Base-by-base conservation (phyloP, 495 filamentous ascomycete genomes). In the Neurospora sp. region DNA sequence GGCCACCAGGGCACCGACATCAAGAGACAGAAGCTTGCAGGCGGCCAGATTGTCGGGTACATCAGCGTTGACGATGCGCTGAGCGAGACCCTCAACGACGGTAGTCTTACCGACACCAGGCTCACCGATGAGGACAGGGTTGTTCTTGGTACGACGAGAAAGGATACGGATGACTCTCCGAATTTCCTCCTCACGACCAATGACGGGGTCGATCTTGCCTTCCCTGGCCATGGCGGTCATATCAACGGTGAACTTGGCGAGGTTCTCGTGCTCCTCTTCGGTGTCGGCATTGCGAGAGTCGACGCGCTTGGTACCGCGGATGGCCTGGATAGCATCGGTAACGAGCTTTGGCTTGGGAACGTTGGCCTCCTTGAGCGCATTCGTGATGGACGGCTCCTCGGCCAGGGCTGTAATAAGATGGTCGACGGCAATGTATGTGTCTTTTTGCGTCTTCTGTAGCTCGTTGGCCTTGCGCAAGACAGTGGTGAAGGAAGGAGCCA, bases 101-200 rank as follows among this genome's bases (percentile, higher is more conserved):
- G 96, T 98, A 14, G 96, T 99, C 85, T 99, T 99, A 75, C 96
- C 96, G 17, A 99, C 96, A 90, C 96, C 96, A 9, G 96, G 96
- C 80, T 98, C 96, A 81, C 96, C 96, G 72, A 89, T 88, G 73
- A 99, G 87, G 17, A 98, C 96, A 4, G 96, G 96, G 79, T 99
- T 99, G 85, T 99, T 99, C 88, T 99, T 99, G 69, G 96, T 98
- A 75, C 96, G 89, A 75, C 96, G 87, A 14, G 93, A 96, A 35
- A 99, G 87, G 70, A 99, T 98, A 27, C 96, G 89, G 71, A 99
- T 91, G 12, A 98, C 96, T 73, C 96, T 89, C 75, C 96, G 86
- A 76, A 98, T 98, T 80, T 99, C 96, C 80, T 98, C 96, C 78
- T 98, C 96, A 81, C 96, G 87, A 31, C 96, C 96, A 81, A 99